These are phyloP conservation scores for Geotrichum klebahnii DNA, from an alignment of 1,139 yeast genomes.

Conservation along the genomic window DNA sequence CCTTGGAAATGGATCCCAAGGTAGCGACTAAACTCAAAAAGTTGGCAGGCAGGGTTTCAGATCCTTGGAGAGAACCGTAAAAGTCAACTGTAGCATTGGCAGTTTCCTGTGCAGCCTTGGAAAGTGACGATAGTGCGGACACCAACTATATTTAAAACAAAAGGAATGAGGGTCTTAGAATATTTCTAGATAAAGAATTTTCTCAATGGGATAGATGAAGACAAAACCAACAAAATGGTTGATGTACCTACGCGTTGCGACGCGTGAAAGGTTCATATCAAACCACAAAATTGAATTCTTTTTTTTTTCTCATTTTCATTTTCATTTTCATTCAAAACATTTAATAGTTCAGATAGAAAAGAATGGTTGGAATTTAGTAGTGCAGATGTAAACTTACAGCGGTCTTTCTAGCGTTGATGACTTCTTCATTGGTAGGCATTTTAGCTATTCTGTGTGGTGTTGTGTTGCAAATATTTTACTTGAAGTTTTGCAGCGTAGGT, in stretches of 20 bases:
- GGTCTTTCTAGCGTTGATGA: slow-evolving; percentile 7
- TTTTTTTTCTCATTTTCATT: neutral
- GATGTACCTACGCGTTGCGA: slow-evolving; percentile 6
- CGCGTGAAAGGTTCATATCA: slow-evolving; percentile 8
- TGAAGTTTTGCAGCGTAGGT: too few relatives aligned
- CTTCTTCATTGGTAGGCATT: slow-evolving; percentile 6
- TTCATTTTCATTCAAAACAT: neutral
- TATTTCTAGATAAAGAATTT: too few relatives aligned
- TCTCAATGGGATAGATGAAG: too few relatives aligned
- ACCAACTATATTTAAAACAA: slow-evolving; percentile 46
- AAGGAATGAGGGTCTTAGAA: too few relatives aligned
- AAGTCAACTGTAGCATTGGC: slow-evolving; percentile 73
- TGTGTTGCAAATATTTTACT: too few relatives aligned
- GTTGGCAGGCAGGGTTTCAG: slow-evolving; percentile 10
- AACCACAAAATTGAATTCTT: too few relatives aligned
- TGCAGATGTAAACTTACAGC: slow-evolving; percentile 14
- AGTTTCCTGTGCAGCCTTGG: slow-evolving; percentile 77
- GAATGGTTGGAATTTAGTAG: neutral
- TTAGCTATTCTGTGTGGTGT: neutral
- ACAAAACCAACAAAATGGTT: neutral
- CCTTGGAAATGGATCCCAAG: slow-evolving; percentile 31
- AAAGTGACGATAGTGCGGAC: slow-evolving; percentile 70
- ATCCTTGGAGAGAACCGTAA: slow-evolving; percentile 45
- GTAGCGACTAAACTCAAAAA: slow-evolving; percentile 30
- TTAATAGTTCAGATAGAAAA: neutral